Base-by-base conservation (phyloP, 2,329 filamentous ascomycete species). In the Orbilia blumenaviensis region DNA sequence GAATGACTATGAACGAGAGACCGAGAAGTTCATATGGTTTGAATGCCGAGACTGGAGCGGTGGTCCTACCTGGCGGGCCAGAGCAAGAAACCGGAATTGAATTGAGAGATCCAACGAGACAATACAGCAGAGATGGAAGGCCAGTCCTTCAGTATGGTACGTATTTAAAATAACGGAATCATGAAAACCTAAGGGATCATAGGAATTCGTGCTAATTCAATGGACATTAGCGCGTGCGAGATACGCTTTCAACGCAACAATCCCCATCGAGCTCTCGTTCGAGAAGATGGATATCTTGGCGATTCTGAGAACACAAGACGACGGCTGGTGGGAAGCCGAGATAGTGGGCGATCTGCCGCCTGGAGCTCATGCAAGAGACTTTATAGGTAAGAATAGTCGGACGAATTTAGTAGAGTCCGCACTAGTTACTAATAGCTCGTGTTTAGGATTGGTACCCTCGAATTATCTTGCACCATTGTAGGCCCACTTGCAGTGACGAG, bases 291-390 rank as follows among this genome's bases (percentile, higher is more conserved):
- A 99, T 81, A 89, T 94, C 73, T 86, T 99, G 12, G 93, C 94
- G 1, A 90, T 99, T 12, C 85, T 97, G 52, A 88, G 94, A 75
- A 89, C 96, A 81, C 95, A 99, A 84, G 95, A 99, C 82, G 95
- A 99, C 81, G 95, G 95, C 18, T 99, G 95, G 95, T 99, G 96
- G 95, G 95, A 99, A 84, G 96, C 96, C 10, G 94, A 97, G 83
- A 89, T 97, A 42, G 92, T 94, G 50, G 90, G 90, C 23, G 71
- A 79, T 48, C 34, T 76, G 23, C 72, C 72, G 9, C 72, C 72
- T 64, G 50, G 64, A 14, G 72, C 72, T 44, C 56, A 76, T 36
- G 48, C 64, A 56, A 64, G 72, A 25, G 64, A 76, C 29, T 69
- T 64, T 66, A 76, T 76, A 76, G 72, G 72, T 76, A 61, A 64